Percentiles rank a stretch among this genome's conserved stretches.
Evolutionary conservation across 768 basidiomycete genomes (phyloP).

Genomic region (Trametes meyenii): DNA sequence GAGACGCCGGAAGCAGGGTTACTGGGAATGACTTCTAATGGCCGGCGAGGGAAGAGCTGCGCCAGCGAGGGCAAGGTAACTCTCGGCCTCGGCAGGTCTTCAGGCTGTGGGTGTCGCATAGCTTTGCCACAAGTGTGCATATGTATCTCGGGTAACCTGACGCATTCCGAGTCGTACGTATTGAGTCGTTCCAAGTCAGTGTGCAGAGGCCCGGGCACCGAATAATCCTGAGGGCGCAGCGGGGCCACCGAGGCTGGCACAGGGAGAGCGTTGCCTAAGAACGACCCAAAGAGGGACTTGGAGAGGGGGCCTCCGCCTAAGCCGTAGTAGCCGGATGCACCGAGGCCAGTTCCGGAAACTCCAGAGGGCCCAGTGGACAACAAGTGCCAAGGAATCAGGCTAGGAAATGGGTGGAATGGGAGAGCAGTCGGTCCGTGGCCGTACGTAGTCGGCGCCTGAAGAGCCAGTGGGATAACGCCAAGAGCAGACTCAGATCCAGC

Average conservation of each 20-base stretch:
- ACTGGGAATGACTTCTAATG: not conserved
- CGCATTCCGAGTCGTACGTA: not conserved
- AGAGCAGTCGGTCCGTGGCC: not conserved
- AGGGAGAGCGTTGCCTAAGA: not conserved
- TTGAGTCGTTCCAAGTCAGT: not conserved
- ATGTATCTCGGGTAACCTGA: constrained; percentile 14
- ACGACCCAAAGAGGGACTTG: not conserved
- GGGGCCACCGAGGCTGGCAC: not conserved
- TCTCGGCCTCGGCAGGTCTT: not conserved
- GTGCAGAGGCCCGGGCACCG: too few species aligned
- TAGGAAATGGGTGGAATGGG: not conserved
- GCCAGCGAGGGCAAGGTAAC: constrained; percentile 14
- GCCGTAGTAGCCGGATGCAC: not conserved
- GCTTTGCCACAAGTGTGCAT: constrained; percentile 5
- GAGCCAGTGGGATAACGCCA: not conserved
- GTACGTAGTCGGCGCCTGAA: too few species aligned
- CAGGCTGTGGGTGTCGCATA: not conserved
- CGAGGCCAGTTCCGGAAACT: not conserved
- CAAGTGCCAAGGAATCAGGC: not conserved
- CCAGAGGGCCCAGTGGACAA: not conserved
- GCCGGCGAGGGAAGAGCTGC: constrained; percentile 10
- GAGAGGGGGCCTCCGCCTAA: too few species aligned
- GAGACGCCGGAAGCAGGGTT: not conserved
- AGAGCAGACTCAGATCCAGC: not conserved
- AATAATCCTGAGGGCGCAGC: not conserved